Evolutionary conservation across 2,329 filamentous ascomycete genomes (phyloP).

Genomic region (Aspergillus pseudoviridinutans): DNA sequence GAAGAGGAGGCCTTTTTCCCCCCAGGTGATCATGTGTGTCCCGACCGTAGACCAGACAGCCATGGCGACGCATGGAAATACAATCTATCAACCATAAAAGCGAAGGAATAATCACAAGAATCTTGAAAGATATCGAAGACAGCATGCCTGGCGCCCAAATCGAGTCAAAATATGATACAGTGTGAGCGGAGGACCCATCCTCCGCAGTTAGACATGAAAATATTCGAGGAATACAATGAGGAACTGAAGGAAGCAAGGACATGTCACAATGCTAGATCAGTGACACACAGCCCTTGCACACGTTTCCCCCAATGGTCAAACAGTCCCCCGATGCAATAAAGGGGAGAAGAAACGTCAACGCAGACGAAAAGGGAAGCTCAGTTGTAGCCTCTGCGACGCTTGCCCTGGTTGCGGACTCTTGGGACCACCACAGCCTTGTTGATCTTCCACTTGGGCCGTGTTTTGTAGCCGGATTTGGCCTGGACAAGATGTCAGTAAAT

Average conservation of each 20-base stretch:
- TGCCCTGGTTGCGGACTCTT: constrained; percentile 84
- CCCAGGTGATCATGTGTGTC: neutral
- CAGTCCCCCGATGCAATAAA: constrained; percentile 1
- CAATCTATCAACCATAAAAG: constrained; percentile 6
- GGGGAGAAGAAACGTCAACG: constrained; percentile 5
- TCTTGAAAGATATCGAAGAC: constrained; percentile 1
- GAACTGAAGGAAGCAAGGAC: neutral
- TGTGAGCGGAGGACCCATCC: constrained; percentile 2
- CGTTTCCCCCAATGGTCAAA: neutral
- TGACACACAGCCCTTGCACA: neutral
- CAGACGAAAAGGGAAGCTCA: constrained; percentile 20
- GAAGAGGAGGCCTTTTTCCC: neutral
- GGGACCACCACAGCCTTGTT: constrained; percentile 89
- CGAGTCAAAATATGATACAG: constrained; percentile 18
- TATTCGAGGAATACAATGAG: neutral
- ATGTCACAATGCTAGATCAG: neutral
- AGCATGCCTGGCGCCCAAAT: constrained; percentile 5
- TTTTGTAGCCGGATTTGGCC: constrained; percentile 72
- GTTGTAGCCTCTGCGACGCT: constrained; percentile 67
- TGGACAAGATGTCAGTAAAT: constrained; percentile 22
- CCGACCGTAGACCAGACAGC: neutral
- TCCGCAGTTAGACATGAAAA: constrained; percentile 1
- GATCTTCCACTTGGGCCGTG: constrained; percentile 77
- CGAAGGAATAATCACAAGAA: constrained; percentile 1
- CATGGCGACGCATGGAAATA: constrained; percentile 3